phyloP scores from a whole-genome alignment of 192 early-diverging fungal species.

The Backusella macrospora region DNA sequence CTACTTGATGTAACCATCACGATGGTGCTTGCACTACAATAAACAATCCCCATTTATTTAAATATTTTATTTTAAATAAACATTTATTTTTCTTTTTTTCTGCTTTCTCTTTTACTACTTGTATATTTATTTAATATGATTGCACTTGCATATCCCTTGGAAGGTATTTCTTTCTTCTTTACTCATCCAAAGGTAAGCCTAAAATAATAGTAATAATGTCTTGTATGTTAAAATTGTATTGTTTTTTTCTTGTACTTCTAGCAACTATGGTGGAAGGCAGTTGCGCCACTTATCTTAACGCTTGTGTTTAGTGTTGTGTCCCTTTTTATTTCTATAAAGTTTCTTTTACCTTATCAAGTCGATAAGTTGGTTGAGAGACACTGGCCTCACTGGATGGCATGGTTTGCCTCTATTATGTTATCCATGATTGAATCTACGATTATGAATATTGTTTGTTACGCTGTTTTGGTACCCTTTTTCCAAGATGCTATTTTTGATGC shows the following conservation, averaged over 20 bases:
- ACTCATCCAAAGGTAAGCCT: conserved; percentile 40
- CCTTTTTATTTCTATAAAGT: conserved; percentile 51
- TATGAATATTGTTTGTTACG: conserved; percentile 51
- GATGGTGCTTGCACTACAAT: not conserved
- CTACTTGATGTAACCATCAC: not conserved
- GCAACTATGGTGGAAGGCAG: conserved; percentile 41
- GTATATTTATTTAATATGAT: not conserved
- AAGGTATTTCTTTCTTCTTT: conserved; percentile 46
- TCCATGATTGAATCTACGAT: conserved; percentile 53
- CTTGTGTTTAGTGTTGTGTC: conserved; percentile 45
- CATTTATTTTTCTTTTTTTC: not conserved
- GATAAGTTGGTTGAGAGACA: conserved; percentile 46
- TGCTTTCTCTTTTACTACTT: not conserved
- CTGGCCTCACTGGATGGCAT: conserved; percentile 58
- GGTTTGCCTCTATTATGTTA: conserved; percentile 58
- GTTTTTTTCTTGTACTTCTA: not conserved
- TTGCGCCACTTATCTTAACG: conserved; percentile 51
- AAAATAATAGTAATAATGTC: not conserved
- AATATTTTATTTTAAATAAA: not conserved
- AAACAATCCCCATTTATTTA: conserved; percentile 1
- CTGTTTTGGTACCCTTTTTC: conserved; percentile 57
- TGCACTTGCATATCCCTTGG: conserved; percentile 17
- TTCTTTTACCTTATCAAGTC: conserved; percentile 54
- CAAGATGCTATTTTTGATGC: conserved; percentile 63
- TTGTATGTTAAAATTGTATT: not conserved